Evolutionary conservation across 352 stramenopile species (phyloP).

Genomic region (Pythium scleroteichum): DNA sequence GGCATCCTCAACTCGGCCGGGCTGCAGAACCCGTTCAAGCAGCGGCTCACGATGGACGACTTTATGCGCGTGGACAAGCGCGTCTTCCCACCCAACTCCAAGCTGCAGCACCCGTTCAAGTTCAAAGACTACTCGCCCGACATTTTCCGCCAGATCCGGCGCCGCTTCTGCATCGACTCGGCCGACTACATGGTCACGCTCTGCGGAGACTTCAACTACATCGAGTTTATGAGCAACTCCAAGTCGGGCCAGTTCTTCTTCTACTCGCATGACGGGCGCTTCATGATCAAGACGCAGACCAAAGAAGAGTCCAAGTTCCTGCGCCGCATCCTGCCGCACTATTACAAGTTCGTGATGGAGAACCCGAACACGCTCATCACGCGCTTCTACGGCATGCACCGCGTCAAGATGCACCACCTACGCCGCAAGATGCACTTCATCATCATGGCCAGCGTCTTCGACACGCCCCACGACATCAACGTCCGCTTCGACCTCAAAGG

Average conservation of each 20-base stretch:
- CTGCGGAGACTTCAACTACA: conserved; percentile 95
- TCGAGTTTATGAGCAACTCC: conserved; percentile 98
- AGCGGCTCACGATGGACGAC: conserved; percentile 88
- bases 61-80: conserved; percentile 88
- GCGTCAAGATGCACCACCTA: conserved; percentile 97
- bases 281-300: conserved; percentile 99
- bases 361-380: conserved; percentile 98
- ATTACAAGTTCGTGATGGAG: conserved; percentile 97
- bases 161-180: conserved; percentile 73
- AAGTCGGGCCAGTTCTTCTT: conserved; percentile 99
- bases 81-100: conserved; percentile 66
- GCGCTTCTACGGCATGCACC: conserved; percentile 97
- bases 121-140: conserved; percentile 94
- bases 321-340: conserved; percentile 95
- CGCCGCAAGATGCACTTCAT: conserved; percentile 93
- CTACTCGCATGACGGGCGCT: conserved; percentile 96
- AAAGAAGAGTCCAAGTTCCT: conserved; percentile 99
- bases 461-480: conserved; percentile 93
- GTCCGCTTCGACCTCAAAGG: conserved; percentile 90
- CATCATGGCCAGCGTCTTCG: conserved; percentile 97
- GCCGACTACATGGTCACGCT: conserved; percentile 92
- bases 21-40: conserved; percentile 74
- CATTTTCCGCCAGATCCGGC: conserved; percentile 81
- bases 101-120: conserved; percentile 84
- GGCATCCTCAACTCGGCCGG: conserved; percentile 95